Evolutionary conservation across 1,284 basidiomycete genomes (phyloP), one percentile per base, ranked within the genome.

Genomic region (Chiua sp.): DNA sequence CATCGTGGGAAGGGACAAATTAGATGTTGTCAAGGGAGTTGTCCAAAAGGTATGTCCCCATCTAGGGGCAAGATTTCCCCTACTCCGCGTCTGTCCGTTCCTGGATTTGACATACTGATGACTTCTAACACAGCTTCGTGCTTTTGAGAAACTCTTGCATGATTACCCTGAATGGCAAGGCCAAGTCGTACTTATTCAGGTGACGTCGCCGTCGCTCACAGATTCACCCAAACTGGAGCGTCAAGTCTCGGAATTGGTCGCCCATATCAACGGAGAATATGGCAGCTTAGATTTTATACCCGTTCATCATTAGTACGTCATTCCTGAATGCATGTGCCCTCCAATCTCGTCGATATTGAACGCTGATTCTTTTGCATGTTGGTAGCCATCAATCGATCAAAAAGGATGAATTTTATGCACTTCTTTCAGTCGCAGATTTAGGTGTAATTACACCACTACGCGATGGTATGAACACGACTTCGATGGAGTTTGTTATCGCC

Each of bases 381-480:
- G 48, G 37, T 65, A 95, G 93, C 79, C 97, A 99, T 78, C 97
- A 99, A 79, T 91, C 94, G 7, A 91, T 99, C 69, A 97, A 98
- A 74, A 93, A 94, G 75, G 95, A 98, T 77, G 97, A 99, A 77
- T 99, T 98, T 79, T 98, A 98, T 78, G 97, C 95, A 1, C 84
- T 99, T n/a, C 83, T 99, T 23, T 91, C 89, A 32, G 96, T 96
- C 1, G 97, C 97, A 15, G 97, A 98, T 75, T 84, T 99, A 26
- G 96, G 93, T 11, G 90, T 99, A 30, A 98, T 98, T 77, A 99
- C 97, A 0, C 95, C 95, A 0, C 85, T 98, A 10, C 88, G 97
- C 33, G 97, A 99, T 72, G 97, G 97, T 12, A 98, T 99, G 97
- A 98, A 99, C 82, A 98, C 98, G 12, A 98, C 96, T 0, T 91